A percentile compares a stretch with the other conserved stretches of the same genome.
phyloP scores from a whole-genome alignment of 148 eudicot genomes.

The Drosera capensis region DNA sequence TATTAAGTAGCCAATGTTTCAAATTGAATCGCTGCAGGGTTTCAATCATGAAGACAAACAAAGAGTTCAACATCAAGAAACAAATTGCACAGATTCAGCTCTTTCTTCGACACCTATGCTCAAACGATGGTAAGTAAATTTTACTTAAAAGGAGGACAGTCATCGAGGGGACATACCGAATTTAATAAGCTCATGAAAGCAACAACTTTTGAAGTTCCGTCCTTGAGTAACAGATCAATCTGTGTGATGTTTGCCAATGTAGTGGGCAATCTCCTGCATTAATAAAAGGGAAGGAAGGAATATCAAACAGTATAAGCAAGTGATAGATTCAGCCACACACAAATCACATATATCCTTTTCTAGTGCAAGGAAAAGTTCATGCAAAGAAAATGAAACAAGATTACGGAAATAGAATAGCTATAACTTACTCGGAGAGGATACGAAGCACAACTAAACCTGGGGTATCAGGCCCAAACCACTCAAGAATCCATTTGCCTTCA shows the following conservation, averaged over 20 bases:
- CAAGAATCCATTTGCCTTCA: slow-evolving; percentile 84
- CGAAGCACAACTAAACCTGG: slow-evolving; percentile 48
- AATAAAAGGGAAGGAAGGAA: slow-evolving; percentile 6
- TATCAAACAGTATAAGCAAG: not conserved
- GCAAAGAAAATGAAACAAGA: slow-evolving; percentile 1
- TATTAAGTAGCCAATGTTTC: too few relatives aligned
- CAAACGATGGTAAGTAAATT: too few relatives aligned
- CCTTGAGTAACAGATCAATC: slow-evolving; percentile 55
- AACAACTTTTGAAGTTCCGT: slow-evolving; percentile 50
- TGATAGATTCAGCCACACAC: slow-evolving; percentile 1
- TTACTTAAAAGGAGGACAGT: too few relatives aligned
- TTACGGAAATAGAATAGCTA: slow-evolving; percentile 5
- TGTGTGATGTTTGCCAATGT: slow-evolving; percentile 55
- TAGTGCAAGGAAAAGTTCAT: not conserved
- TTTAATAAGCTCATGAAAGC: slow-evolving; percentile 46
- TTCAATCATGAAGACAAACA: too few relatives aligned
- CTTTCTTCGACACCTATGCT: too few relatives aligned
- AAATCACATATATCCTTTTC: slow-evolving; percentile 1
- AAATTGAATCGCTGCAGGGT: too few relatives aligned
- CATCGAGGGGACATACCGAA: too few relatives aligned
- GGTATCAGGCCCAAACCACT: slow-evolving; percentile 76
- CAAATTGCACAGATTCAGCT: too few relatives aligned
- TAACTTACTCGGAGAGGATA: slow-evolving; percentile 46
- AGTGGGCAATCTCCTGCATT: slow-evolving; percentile 59
- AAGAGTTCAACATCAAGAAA: too few relatives aligned